Conservation (phyloP, 345 rosid genomes). For the Syzygium jambos region DNA sequence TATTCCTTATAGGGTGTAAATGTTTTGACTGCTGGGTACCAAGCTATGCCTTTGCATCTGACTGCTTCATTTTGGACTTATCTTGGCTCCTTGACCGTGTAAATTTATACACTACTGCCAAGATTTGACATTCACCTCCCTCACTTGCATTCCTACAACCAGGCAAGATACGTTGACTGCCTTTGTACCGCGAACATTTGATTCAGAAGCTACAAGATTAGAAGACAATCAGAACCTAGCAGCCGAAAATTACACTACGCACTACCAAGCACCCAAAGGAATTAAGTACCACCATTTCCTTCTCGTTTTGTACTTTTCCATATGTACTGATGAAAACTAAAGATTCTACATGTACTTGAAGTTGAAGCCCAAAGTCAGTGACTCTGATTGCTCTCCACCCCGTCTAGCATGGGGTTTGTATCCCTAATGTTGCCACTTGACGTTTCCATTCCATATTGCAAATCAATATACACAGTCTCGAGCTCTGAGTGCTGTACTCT, state of each 20-base stretch:
- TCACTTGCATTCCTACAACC: neutral
- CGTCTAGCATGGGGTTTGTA: slow-evolving; percentile 32
- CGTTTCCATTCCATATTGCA: slow-evolving; percentile 20
- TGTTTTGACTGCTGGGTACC: neutral
- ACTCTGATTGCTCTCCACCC: slow-evolving; percentile 3
- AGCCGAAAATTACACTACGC: neutral
- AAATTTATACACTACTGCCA: neutral
- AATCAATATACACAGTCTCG: slow-evolving; percentile 38
- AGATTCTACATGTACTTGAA: neutral
- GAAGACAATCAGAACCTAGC: neutral
- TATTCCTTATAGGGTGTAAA: neutral
- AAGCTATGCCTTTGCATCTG: neutral
- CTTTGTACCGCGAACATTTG: neutral
- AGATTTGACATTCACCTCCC: neutral
- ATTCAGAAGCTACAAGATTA: neutral
- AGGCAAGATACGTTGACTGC: neutral
- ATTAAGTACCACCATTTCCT: neutral
- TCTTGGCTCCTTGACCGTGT: neutral
- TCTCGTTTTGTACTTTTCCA: neutral
- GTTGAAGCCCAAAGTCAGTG: neutral
- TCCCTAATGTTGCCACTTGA: slow-evolving; percentile 24
- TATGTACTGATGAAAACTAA: neutral
- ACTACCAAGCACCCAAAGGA: neutral
- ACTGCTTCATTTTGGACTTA: neutral
- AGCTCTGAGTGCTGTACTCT: slow-evolving; percentile 34